Percentiles rank a stretch among this genome's conserved stretches.
Evolutionary conservation across 2,329 filamentous ascomycete genomes (phyloP).

Genomic region (Chaetomiaceae sp.): DNA sequence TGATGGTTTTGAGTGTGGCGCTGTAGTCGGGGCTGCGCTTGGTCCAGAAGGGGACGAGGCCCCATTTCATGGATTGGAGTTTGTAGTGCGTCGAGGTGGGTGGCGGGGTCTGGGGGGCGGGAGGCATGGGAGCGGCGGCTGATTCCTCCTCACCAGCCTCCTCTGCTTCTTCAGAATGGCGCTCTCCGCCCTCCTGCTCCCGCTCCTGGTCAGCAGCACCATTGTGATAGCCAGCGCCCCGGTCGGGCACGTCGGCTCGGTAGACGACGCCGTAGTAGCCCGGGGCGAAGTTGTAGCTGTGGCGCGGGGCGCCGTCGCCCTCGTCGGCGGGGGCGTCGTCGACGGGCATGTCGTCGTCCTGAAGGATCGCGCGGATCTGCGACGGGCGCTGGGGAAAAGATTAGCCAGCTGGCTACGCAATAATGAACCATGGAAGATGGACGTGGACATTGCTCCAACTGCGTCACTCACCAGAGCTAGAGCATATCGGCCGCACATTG

Average conservation of each 20-base stretch:
- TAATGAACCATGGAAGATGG: neutral
- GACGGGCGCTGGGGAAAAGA: conserved; percentile 59
- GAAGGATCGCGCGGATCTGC: conserved; percentile 66
- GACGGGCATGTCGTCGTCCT: conserved; percentile 67
- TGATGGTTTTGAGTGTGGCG: conserved; percentile 80
- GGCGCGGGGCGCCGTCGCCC: conserved; percentile 52
- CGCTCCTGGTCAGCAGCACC: neutral
- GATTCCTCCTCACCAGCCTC: no score
- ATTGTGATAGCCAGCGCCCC: conserved; percentile 41
- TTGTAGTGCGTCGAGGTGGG: conserved; percentile 57
- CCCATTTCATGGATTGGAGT: conserved; percentile 94
- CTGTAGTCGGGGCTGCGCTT: conserved; percentile 74
- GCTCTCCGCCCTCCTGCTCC: neutral
- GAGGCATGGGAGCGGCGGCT: neutral
- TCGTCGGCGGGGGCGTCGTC: conserved; percentile 67
- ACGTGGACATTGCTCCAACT: no score
- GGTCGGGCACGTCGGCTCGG: conserved; percentile 63
- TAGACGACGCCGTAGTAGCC: conserved; percentile 82
- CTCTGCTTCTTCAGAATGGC: no score
- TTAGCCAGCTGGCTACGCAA: neutral
- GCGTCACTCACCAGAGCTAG: conserved; percentile 31
- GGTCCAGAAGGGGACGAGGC: conserved; percentile 88
- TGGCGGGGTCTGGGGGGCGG: neutral
- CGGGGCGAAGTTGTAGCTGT: conserved; percentile 90
- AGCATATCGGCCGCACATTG: conserved; percentile 35